Conservation (phyloP, 2,329 filamentous ascomycete genomes). For the Penicillium sp. region DNA sequence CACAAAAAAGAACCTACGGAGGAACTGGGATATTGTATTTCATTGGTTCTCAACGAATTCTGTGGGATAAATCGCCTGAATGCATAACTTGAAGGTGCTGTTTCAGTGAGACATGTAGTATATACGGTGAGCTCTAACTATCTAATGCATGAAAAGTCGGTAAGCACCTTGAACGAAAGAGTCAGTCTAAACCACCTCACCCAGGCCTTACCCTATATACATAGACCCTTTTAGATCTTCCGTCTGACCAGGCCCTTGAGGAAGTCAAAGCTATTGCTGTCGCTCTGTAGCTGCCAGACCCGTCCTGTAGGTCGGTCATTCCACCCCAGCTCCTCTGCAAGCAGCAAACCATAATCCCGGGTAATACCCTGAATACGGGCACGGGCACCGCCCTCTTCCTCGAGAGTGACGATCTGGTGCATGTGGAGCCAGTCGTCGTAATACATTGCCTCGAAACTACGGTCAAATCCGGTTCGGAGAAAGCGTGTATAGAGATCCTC, state of each 20-base stretch:
- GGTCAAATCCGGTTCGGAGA: conserved; percentile 73
- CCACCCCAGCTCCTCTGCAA: conserved; percentile 79
- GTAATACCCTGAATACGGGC: conserved; percentile 87
- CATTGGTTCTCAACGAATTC: not conserved
- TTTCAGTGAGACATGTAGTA: not conserved
- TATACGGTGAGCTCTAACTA: not conserved
- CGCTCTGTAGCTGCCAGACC: conserved; percentile 84
- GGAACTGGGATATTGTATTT: not conserved
- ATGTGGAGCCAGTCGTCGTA: conserved; percentile 87
- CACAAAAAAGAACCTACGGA: not conserved
- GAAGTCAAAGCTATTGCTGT: conserved; percentile 98
- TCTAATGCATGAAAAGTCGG: no score
- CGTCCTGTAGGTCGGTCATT: conserved; percentile 76
- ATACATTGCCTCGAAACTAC: conserved; percentile 73
- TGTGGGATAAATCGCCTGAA: no score
- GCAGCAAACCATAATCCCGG: conserved; percentile 84
- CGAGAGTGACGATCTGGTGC: conserved; percentile 73
- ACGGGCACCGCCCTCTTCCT: conserved; percentile 74
- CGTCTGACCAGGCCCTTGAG: conserved; percentile 84
- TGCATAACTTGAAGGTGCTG: no score
- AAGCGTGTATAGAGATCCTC: conserved; percentile 79
- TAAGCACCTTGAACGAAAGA: no score
- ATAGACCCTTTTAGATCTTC: conserved; percentile 61
- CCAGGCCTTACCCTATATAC: no score
- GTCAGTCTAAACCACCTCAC: no score